Percentiles rank a stretch among this genome's conserved stretches.
Conservation (phyloP, 805 yeast genomes). For the Nakazawaea ernobii region DNA sequence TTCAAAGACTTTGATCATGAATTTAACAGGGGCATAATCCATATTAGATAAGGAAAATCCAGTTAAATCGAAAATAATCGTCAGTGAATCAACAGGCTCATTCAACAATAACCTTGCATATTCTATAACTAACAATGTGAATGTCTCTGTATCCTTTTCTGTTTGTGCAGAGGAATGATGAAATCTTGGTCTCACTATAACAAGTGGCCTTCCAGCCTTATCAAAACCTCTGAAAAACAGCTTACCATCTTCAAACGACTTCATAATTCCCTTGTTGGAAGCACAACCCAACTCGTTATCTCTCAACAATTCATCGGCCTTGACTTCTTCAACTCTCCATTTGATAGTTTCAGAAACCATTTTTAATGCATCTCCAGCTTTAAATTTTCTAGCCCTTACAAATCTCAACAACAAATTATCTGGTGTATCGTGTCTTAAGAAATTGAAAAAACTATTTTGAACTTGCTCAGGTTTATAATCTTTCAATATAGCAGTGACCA, state of each 20-base stretch:
- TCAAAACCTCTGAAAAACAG: conserved; percentile 75
- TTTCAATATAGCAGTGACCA: conserved; percentile 43
- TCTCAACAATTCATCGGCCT: conserved; percentile 55
- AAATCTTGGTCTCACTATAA: conserved; percentile 70
- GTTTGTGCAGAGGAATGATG: conserved; percentile 68
- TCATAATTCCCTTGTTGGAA: conserved; percentile 39
- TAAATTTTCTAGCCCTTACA: conserved; percentile 84
- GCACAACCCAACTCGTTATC: conserved; percentile 69
- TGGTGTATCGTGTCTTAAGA: conserved; percentile 71
- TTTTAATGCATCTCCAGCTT: conserved; percentile 55
- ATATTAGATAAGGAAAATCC: conserved; percentile 87
- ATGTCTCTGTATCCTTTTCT: conserved; percentile 66
- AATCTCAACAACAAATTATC: conserved; percentile 76
- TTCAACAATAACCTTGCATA: conserved; percentile 67
- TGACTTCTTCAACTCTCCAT: conserved; percentile 65
- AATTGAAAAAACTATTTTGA: conserved; percentile 48
- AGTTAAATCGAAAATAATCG: conserved; percentile 79
- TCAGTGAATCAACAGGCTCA: conserved; percentile 75
- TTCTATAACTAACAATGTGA: conserved; percentile 74
- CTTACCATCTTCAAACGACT: conserved; percentile 61
- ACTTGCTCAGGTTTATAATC: conserved; percentile 47
- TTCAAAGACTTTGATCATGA: conserved; percentile 83
- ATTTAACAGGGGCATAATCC: conserved; percentile 90
- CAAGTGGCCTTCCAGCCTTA: conserved; percentile 68
- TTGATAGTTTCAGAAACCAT: conserved; percentile 71